Evolutionary conservation across 306 rosid genomes (phyloP), one percentile per base, ranked within the genome.

Genomic region (Hylodesmum podocarpum): DNA sequence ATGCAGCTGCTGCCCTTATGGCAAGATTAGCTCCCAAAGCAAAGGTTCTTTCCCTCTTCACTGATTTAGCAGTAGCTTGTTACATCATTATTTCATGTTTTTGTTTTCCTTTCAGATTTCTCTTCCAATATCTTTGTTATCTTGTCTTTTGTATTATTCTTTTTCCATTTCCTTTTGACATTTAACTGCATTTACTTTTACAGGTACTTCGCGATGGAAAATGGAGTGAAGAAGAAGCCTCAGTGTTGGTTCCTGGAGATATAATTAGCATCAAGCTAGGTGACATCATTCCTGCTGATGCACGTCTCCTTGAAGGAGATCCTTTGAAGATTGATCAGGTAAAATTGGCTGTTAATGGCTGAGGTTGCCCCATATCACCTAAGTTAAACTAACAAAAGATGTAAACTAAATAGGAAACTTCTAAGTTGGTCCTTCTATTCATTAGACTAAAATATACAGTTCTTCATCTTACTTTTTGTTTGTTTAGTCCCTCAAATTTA

Each of bases 141-240:
- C 43, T 16, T 39, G 62, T 55, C 25, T 43, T 41, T 29, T 14
- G 13, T 44, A 31, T 16, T 39, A 50, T 55, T 18, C 31, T 41
- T 15, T 53, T 40, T 54, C 24, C 34, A 66, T 31, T 22, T 39
- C 51, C 27, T 44, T 44, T 57, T 43, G 67, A 47, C 66, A 31
- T 77, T n/a, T 44, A 22, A 21, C 19, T 51, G 29, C 8, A 68
- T 41, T 68, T 18, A 19, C 47, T 39, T 14, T 53, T 18, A 18
- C 50, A 89, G 97, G 86, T 86, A 44, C 86, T 89, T 19, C 87
- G 90, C 1, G 90, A 91, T 57, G 89, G 94, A 82, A 89, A 70
- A 82, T 91, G 96, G 96, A 84, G 82, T 2, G 96, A 89, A 73
- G 96, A 91, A 81, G 96, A 91, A 44, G 93, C 96, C 24, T 65